A percentile compares a stretch with the other conserved stretches of the same genome.
These are phyloP conservation scores for Coemansia erecta DNA, from an alignment of 192 early-diverging fungal genomes.

Conservation along the genomic window DNA sequence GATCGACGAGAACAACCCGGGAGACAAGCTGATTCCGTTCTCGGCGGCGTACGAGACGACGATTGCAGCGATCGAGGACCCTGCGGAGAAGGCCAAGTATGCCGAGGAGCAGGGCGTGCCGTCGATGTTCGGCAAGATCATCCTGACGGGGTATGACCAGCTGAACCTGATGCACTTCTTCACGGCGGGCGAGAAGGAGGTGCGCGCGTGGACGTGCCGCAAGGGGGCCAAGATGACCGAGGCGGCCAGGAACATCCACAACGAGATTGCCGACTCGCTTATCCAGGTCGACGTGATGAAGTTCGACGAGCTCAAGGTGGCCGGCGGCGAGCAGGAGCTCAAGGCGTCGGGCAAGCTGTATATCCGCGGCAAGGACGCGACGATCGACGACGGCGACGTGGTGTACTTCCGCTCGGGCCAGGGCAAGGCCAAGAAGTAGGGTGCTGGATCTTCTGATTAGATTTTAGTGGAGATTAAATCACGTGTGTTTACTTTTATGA, in stretches of 20 bases:
- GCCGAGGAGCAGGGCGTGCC: conserved; percentile 62
- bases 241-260: conserved; percentile 92
- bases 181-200: conserved; percentile 89
- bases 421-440: conserved; percentile 49
- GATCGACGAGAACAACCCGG: conserved; percentile 89
- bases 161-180: conserved; percentile 92
- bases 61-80: conserved; percentile 53
- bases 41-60: conserved; percentile 78
- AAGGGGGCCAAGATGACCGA: conserved; percentile 81
- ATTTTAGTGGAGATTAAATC: background rate
- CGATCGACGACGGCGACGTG: conserved; percentile 92
- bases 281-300: conserved; percentile 93
- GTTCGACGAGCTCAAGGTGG: conserved; percentile 82
- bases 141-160: conserved; percentile 85
- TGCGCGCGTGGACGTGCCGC: conserved; percentile 90
- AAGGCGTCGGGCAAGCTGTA: conserved; percentile 89
- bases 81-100: conserved; percentile 61
- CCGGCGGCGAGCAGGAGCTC: conserved; percentile 83
- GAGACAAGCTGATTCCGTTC: conserved; percentile 89
- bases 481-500: background rate
- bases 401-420: conserved; percentile 66
- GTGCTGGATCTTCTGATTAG: too few relatives aligned
- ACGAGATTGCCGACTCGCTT: conserved; percentile 80
- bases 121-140: conserved; percentile 86
- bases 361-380: conserved; percentile 89